Evolutionary conservation across 2,329 filamentous ascomycete species (phyloP).

Genomic region (Penicillium sp.): DNA sequence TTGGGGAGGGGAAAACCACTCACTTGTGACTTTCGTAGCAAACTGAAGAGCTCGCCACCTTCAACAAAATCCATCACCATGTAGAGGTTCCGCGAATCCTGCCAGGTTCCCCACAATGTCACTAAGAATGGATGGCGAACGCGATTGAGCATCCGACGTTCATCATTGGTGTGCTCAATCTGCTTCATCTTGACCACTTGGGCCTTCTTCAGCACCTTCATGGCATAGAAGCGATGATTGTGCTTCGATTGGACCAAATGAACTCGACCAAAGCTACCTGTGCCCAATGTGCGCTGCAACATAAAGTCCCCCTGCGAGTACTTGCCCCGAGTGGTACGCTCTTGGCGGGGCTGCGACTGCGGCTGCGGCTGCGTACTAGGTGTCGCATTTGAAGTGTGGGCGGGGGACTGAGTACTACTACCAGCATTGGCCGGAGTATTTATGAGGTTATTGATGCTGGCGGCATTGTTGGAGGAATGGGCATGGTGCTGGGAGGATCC

Average conservation of each 20-base stretch:
- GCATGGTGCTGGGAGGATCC: constrained; percentile 49
- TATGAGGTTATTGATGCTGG: constrained; percentile 82
- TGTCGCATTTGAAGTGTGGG: constrained; percentile 25
- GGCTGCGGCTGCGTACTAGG: constrained; percentile 18
- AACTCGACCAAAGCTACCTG: constrained; percentile 93
- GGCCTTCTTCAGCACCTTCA: constrained; percentile 97
- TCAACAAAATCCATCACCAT: constrained; percentile 99
- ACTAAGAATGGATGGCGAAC: constrained; percentile 98
- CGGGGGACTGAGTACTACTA: constrained; percentile 2
- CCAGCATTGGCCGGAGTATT: constrained; percentile 54
- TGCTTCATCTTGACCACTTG: constrained; percentile 99
- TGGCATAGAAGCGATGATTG: constrained; percentile 96
- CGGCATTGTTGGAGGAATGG: constrained; percentile 61
- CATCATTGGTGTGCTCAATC: constrained; percentile 98
- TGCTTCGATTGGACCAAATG: constrained; percentile 97
- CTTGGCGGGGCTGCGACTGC: constrained; percentile 21
- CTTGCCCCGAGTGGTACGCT: constrained; percentile 88
- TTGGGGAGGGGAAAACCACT: constrained; percentile 34
- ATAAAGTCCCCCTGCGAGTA: constrained; percentile 91
- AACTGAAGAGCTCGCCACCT: constrained; percentile 93
- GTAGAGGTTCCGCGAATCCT: constrained; percentile 92
- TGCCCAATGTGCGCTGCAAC: constrained; percentile 87
- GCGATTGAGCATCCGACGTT: constrained; percentile 90
- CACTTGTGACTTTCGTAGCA: constrained; percentile 89
- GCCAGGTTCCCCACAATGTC: constrained; percentile 97